These are phyloP conservation scores for Corylus americana DNA, from an alignment of 306 rosid genomes.

Conservation along the genomic window DNA sequence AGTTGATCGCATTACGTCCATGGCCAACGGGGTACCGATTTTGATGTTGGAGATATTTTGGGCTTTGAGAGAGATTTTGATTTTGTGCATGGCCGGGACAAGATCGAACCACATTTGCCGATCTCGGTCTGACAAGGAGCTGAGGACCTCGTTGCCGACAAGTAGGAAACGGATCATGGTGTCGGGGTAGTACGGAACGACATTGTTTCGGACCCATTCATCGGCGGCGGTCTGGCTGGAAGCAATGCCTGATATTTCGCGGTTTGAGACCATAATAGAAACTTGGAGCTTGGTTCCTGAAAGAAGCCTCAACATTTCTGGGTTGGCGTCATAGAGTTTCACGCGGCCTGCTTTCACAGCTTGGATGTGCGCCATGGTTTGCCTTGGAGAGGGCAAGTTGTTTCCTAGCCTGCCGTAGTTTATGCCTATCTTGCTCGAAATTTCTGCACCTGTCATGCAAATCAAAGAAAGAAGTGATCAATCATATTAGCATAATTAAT, in stretches of 20 bases:
- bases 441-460: constrained; percentile 46
- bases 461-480: neutral
- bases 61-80: constrained; percentile 48
- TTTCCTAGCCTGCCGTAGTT: constrained; percentile 77
- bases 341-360: constrained; percentile 54
- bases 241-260: constrained; percentile 60
- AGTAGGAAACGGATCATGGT: constrained; percentile 65
- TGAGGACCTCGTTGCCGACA: constrained; percentile 76
- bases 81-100: constrained; percentile 71
- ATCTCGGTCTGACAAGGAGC: constrained; percentile 50
- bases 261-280: constrained; percentile 75
- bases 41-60: constrained; percentile 45
- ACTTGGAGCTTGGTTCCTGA: constrained; percentile 59
- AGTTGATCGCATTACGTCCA: constrained; percentile 61
- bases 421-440: constrained; percentile 58
- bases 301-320: constrained; percentile 50
- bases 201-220: constrained; percentile 66
- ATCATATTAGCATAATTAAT: neutral
- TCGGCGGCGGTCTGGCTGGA: constrained; percentile 58
- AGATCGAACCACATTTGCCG: constrained; percentile 58
- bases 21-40: constrained; percentile 78
- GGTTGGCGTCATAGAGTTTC: constrained; percentile 75
- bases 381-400: constrained; percentile 64
- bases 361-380: constrained; percentile 49
- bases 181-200: constrained; percentile 56